Evolutionary conservation across 2,329 filamentous ascomycete genomes (phyloP).

Genomic region (Fusarium tricinctum): DNA sequence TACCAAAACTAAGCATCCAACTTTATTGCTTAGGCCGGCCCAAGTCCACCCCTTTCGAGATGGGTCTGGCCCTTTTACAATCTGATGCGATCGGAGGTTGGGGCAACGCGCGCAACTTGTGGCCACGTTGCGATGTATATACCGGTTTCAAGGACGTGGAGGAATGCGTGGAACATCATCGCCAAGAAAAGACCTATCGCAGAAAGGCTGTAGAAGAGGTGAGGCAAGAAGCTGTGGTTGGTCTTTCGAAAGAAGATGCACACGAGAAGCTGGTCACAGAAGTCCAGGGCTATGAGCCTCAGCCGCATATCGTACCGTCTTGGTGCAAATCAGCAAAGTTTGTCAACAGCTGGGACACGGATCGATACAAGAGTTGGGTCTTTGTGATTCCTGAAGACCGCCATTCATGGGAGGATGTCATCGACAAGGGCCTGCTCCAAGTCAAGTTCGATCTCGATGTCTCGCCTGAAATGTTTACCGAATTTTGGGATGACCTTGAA

Average conservation of each 20-base stretch:
- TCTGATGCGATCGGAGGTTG: not conserved
- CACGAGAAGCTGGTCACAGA: slow-evolving; percentile 15
- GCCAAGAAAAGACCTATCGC: slow-evolving; percentile 23
- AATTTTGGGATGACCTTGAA: not conserved
- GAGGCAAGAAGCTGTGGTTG: slow-evolving; percentile 10
- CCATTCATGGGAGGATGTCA: slow-evolving; percentile 25
- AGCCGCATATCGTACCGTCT: slow-evolving; percentile 37
- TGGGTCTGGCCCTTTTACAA: slow-evolving; percentile 1
- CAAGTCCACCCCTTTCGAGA: not conserved
- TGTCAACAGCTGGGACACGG: not conserved
- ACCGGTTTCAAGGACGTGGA: slow-evolving; percentile 17
- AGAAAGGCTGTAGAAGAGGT: slow-evolving; percentile 5
- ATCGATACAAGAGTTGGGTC: slow-evolving; percentile 34
- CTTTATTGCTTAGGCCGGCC: slow-evolving; percentile 27
- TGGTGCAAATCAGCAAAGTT: slow-evolving; percentile 24
- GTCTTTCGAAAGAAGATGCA: slow-evolving; percentile 12
- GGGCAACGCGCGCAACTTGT: slow-evolving; percentile 9
- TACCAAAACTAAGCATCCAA: slow-evolving; percentile 34
- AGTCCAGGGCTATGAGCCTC: slow-evolving; percentile 29
- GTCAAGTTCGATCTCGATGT: slow-evolving; percentile 32
- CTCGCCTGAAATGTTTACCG: slow-evolving; percentile 2
- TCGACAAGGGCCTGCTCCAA: slow-evolving; percentile 20
- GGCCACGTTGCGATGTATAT: slow-evolving; percentile 32
- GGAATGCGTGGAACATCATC: slow-evolving; percentile 36
- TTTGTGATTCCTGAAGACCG: slow-evolving; percentile 17